Evolutionary conservation across 176 grass and related monocot species (phyloP), one percentile per base, ranked within the genome.

Genomic region (barley (Hordeum vulgare)): DNA sequence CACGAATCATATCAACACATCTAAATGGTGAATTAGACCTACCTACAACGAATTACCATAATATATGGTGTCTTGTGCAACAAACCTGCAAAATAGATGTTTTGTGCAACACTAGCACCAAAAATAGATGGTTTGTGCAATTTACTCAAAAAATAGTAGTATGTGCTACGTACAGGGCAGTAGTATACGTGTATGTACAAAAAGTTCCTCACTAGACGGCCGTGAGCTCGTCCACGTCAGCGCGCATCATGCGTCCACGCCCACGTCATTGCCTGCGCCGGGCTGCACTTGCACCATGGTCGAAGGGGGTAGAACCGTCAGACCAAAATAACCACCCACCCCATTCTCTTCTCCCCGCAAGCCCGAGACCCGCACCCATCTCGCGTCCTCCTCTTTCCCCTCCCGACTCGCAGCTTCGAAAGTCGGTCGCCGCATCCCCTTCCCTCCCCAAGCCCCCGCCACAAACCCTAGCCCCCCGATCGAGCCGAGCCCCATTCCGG

Each of bases 391-490:
- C 21, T 40, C 27, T 62, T 66, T 18, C 29, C 59, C 23, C 37
- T 10, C 33, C 25, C 80, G 29, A 28, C 37, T 64, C 63, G 41
- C 5, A 71, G 71, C 28, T 54, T 28, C 72, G 47, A 4, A 72
- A 28, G 40, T 28, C 71, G 71, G 71, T 36, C 24, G 40, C 21
- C 18, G 56, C 70, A 74, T 74, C 70, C 71, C 40, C 23, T 53
- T 28, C 58, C 14, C 39, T 24, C 13, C 49, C 34, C 64, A 81
- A 28, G 79, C 20, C 66, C 37, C 13, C 42, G 11, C n/a, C 58
- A 58, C 79, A 54, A 90, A 83, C 80, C 80, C 84, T 87, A 90
- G 36, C 18, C 66, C 66, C 21, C 64, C 79, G 72, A 58, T 79
- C 88, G 64, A 42, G 23, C 39, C 1, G 24, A 5, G 44, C 17